Evolutionary conservation across 257 asterid genomes (phyloP).

Genomic region (Perilla frutescens): DNA sequence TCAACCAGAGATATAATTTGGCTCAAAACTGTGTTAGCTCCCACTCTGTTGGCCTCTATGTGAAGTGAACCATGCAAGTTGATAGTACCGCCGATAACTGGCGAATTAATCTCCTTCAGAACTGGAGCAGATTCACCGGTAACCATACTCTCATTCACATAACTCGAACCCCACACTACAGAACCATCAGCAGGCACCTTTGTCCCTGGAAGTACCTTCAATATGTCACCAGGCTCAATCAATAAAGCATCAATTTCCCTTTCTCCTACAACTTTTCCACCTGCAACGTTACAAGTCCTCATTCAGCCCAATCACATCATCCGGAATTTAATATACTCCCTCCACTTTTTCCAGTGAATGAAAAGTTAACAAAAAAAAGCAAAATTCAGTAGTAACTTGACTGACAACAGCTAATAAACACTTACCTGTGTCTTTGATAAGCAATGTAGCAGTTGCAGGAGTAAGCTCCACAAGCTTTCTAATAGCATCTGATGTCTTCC

Average conservation of each 20-base stretch:
- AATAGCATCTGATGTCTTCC: constrained; percentile 95
- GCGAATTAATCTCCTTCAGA: constrained; percentile 63
- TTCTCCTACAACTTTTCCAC: constrained; percentile 75
- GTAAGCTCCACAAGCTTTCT: constrained; percentile 90
- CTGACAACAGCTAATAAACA: not conserved
- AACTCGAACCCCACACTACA: constrained; percentile 94
- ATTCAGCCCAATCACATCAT: constrained; percentile 23
- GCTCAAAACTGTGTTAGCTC: constrained; percentile 88
- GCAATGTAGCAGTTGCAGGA: constrained; percentile 84
- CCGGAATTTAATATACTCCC: not conserved
- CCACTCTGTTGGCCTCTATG: constrained; percentile 79
- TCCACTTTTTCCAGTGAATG: not conserved
- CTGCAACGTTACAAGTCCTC: constrained; percentile 43
- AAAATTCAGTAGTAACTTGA: not conserved
- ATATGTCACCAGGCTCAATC: constrained; percentile 84
- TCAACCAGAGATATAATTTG: constrained; percentile 94
- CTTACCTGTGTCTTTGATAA: constrained; percentile 69
- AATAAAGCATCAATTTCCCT: constrained; percentile 88
- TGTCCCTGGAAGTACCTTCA: constrained; percentile 89
- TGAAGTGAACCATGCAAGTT: constrained; percentile 89
- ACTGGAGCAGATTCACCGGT: constrained; percentile 91
- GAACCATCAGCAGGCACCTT: constrained; percentile 88
- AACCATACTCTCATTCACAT: constrained; percentile 93
- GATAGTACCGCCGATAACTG: constrained; percentile 88
- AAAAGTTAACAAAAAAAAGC: not conserved